Evolutionary conservation across 208 protist genomes (phyloP), one percentile per base, ranked within the genome.

Genomic region (Leishmania martiniquensis): DNA sequence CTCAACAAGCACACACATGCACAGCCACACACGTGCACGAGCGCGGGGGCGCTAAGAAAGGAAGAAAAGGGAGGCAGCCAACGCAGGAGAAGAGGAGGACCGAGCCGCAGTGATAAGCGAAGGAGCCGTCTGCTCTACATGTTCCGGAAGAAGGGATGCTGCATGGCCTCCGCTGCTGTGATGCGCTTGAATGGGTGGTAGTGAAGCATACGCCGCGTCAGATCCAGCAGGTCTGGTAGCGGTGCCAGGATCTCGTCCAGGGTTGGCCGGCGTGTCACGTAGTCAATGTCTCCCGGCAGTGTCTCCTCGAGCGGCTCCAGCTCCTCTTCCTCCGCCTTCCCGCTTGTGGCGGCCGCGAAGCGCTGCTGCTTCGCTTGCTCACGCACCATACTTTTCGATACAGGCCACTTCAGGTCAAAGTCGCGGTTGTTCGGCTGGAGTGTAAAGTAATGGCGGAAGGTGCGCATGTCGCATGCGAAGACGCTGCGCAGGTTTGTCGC

Each of bases 161-260:
- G 70, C 74, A 98, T 81, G 20, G 96, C 96, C 47, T 98, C 93
- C 57, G 80, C 91, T 25, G 97, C 91, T 10, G 94, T 95, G 76
- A 98, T 97, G 62, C 96, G 94, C 39, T 96, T 89, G 34, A 91
- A 78, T 20, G 96, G 96, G 76, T 98, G 80, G 74, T 97, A 98
- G 45, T 85, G 77, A 37, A 99, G 84, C 90, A 99, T 87, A 32
- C 82, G 79, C 57, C 81, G 75, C 22, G 83, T 85, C 39, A 95
- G 78, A 75, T 95, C 91, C 34, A 90, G 69, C 69, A 95, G 79
- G 29, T 82, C 77, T 0, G 91, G 91, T 44, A 85, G 80, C 22
- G 83, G 86, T 13, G 77, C 87, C 9, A 95, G 68, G 29, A 92
- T 77, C 37, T 95, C 86, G n/a, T 84, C 70, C 57, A 95, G 82